Evolutionary conservation across 1,139 yeast species (phyloP).

Genomic region (Geotrichum klebahnii): DNA sequence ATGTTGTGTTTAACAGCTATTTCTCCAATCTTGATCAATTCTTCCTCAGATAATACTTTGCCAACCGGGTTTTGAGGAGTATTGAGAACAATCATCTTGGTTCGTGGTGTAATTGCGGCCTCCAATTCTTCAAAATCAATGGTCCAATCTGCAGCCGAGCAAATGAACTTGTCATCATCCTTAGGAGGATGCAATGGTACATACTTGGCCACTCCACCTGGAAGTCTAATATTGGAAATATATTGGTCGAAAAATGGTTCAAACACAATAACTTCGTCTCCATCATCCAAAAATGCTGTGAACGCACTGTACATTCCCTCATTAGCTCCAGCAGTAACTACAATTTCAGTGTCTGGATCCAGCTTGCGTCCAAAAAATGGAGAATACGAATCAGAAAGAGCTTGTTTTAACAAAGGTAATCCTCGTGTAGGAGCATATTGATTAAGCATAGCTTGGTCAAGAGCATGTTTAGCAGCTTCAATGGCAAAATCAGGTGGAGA

Average conservation of each 20-base stretch:
- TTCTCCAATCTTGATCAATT: constrained; percentile 68
- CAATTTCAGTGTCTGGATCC: constrained; percentile 56
- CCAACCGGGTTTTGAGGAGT: constrained; percentile 97
- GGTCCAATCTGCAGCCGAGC: constrained; percentile 81
- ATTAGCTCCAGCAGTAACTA: constrained; percentile 93
- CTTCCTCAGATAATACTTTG: constrained; percentile 73
- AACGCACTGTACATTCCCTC: constrained; percentile 86
- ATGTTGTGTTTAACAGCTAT: constrained; percentile 80
- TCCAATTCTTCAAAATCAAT: constrained; percentile 75
- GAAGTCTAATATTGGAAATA: constrained; percentile 84
- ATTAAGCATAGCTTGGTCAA: constrained; percentile 67
- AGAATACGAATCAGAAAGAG: constrained; percentile 67
- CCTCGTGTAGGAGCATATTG: constrained; percentile 94
- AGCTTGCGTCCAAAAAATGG: constrained; percentile 60
- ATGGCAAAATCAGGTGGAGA: constrained; percentile 89
- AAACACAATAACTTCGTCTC: constrained; percentile 95
- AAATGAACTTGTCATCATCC: constrained; percentile 58
- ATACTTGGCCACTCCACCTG: constrained; percentile 86
- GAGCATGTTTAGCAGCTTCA: constrained; percentile 73
- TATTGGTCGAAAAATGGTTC: constrained; percentile 97
- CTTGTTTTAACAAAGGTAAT: constrained; percentile 65
- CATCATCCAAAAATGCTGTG: constrained; percentile 77
- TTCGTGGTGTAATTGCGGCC: constrained; percentile 62
- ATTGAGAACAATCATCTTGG: constrained; percentile 82
- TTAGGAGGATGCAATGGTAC: constrained; percentile 83